phyloP scores from a whole-genome alignment of 2,329 filamentous ascomycete genomes.

The Aureobasidium sp. region DNA sequence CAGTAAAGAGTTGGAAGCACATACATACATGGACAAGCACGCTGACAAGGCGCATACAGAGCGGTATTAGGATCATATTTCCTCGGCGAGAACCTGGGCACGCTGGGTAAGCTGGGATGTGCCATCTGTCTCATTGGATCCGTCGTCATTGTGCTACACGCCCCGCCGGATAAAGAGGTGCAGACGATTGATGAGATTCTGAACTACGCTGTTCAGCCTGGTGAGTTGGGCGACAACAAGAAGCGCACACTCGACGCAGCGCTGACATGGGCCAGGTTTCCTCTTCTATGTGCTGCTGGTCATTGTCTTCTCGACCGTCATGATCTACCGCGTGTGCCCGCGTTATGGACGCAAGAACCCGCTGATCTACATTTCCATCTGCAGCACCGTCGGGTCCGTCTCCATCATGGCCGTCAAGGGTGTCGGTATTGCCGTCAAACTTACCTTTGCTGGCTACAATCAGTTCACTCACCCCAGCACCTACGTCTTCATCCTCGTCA shows the following conservation, averaged over 20 bases:
- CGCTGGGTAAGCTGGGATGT: slow-evolving; percentile 85
- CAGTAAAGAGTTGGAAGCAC: slow-evolving; percentile 21
- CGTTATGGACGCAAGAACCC: slow-evolving; percentile 90
- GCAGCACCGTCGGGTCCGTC: slow-evolving; percentile 91
- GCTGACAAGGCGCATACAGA: slow-evolving; percentile 33
- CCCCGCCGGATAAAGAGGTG: slow-evolving; percentile 87
- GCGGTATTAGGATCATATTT: slow-evolving; percentile 94
- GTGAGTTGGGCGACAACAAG: slow-evolving; percentile 41
- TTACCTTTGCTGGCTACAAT: slow-evolving; percentile 87
- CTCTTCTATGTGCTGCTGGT: slow-evolving; percentile 77
- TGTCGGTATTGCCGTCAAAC: slow-evolving; percentile 93
- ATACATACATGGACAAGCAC: slow-evolving; percentile 6
- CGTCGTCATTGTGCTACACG: slow-evolving; percentile 95
- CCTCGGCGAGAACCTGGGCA: slow-evolving; percentile 80
- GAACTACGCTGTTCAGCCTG: slow-evolving; percentile 80
- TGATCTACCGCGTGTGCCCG: slow-evolving; percentile 94
- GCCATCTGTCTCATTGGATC: slow-evolving; percentile 94
- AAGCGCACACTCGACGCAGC: neutral
- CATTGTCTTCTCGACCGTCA: slow-evolving; percentile 73
- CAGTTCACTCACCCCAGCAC: slow-evolving; percentile 93
- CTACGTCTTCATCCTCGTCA: slow-evolving; percentile 94
- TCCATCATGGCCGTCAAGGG: slow-evolving; percentile 99
- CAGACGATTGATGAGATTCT: slow-evolving; percentile 87
- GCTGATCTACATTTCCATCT: slow-evolving; percentile 93
- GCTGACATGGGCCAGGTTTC: slow-evolving; percentile 55